Percentiles rank a stretch among this genome's conserved stretches.
phyloP scores from a whole-genome alignment of 129 eudicot species.

The Smallanthus sonchifolius region DNA sequence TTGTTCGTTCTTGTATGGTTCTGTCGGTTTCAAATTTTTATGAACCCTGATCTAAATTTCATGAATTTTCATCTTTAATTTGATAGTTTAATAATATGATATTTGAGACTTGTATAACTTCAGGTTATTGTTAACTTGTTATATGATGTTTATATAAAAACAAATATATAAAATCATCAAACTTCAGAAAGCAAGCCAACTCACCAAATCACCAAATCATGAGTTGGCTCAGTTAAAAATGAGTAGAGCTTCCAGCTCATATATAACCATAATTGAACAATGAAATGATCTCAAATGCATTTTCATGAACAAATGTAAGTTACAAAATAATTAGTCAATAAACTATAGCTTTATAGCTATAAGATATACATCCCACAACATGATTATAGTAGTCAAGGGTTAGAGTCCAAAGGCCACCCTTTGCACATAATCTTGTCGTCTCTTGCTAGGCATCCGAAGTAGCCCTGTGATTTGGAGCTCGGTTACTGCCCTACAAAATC shows the following conservation, averaged over 20 bases:
- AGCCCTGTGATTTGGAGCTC: constrained; percentile 89
- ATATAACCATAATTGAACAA: not conserved
- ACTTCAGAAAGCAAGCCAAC: not conserved
- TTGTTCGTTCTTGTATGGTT: no score
- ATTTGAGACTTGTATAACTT: no score
- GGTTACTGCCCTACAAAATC: constrained; percentile 82
- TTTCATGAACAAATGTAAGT: not conserved
- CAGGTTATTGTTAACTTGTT: no score
- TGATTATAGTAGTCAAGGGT: not conserved
- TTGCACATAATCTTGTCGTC: constrained; percentile 94
- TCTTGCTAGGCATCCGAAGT: constrained; percentile 88
- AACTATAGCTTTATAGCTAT: not conserved
- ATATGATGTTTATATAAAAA: no score
- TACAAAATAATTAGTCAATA: not conserved
- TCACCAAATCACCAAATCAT: not conserved
- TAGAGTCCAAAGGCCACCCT: constrained; percentile 87
- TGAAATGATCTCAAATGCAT: not conserved
- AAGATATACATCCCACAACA: not conserved
- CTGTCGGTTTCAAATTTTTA: no score
- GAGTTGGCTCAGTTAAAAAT: not conserved
- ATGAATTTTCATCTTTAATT: no score
- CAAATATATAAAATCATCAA: not conserved
- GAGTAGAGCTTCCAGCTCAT: not conserved
- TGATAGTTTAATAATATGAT: no score
- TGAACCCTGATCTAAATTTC: no score